Evolutionary conservation across 805 yeast species (phyloP).

Genomic region (Pichia nanzhaoensis): DNA sequence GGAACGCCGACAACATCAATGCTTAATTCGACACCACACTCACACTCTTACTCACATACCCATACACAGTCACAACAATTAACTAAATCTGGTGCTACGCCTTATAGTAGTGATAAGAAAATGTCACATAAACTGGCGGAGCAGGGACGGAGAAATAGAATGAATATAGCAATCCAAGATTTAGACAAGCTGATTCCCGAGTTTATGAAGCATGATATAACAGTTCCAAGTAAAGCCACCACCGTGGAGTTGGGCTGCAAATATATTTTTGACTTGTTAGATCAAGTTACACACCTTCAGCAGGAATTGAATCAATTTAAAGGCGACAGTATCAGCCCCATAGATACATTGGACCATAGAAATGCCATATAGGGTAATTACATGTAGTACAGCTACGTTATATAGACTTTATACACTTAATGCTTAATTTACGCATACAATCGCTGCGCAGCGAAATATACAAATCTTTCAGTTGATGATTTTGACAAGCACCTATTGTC

Average conservation of each 20-base stretch:
- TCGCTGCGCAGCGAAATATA: too few relatives aligned
- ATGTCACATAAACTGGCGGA: constrained; percentile 88
- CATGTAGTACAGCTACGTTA: too few relatives aligned
- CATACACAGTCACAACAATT: too few relatives aligned
- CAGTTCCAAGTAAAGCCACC: constrained; percentile 85
- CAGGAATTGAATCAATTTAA: constrained; percentile 8
- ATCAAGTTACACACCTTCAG: constrained; percentile 28
- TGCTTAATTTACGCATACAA: too few relatives aligned
- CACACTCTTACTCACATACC: too few relatives aligned
- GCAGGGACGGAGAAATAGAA: constrained; percentile 90
- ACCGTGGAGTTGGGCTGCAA: constrained; percentile 85
- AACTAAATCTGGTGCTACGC: too few relatives aligned
- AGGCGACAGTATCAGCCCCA: constrained; percentile 17
- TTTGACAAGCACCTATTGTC: too few relatives aligned
- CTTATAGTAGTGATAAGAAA: constrained; percentile 40
- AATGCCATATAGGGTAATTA: neutral
- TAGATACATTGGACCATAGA: constrained; percentile 14
- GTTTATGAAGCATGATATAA: constrained; percentile 44
- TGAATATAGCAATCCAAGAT: constrained; percentile 81
- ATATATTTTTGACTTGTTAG: constrained; percentile 49
- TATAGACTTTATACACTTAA: too few relatives aligned
- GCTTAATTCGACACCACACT: neutral
- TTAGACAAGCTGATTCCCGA: constrained; percentile 64
- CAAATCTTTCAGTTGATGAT: too few relatives aligned
- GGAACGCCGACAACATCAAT: neutral